Evolutionary conservation across 2,329 filamentous ascomycete genomes (phyloP), one percentile per base, ranked within the genome.

Genomic region (Apiospora phragmitis): DNA sequence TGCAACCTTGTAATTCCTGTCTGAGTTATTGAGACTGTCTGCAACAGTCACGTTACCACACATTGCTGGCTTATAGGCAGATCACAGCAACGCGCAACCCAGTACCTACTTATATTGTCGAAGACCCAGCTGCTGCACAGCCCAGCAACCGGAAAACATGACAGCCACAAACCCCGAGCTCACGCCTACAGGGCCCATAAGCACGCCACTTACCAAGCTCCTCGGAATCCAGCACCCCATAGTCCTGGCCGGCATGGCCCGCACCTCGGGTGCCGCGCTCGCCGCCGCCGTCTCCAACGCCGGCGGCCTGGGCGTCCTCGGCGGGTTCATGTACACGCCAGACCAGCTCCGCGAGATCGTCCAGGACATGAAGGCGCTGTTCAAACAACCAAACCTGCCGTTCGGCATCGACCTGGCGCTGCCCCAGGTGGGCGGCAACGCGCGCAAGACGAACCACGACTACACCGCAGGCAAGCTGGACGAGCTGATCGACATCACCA

Each of bases 331-430:
- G 83, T 96, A 90, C 85, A 94, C 89, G 74, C 93, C 93, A 0
- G 78, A 85, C 41, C 92, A 95, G 81, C 89, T 96, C 32, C 92
- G 92, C 75, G 85, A 89, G 73, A 97, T 97, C 83, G 90, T 98
- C 75, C 89, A 91, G 74, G 94, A 97, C 80, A 90, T 98, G 77
- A 98, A 98, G 84, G 86, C 90, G 16, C 86, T 92, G 74, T 89
- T 98, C 1, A 77, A 77, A 6, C 85, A 87, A 68, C 90, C 92
- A 0, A 86, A 87, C 62, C 87, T 97, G 5, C 93, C 95, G 0
- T 98, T 98, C 80, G 95, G 95, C 75, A 90, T 98, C 42, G 95
- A 98, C 81, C 90, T 98, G 1, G 95, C 95, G 0, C 88, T 98
- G 16, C 95, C 95, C 0, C 94, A 98, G 83, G 86, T 98, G 70